A percentile compares a stretch with the other conserved stretches of the same genome.
phyloP scores from a whole-genome alignment of 2,329 filamentous ascomycete genomes.

The Parastagonospora nodorum region DNA sequence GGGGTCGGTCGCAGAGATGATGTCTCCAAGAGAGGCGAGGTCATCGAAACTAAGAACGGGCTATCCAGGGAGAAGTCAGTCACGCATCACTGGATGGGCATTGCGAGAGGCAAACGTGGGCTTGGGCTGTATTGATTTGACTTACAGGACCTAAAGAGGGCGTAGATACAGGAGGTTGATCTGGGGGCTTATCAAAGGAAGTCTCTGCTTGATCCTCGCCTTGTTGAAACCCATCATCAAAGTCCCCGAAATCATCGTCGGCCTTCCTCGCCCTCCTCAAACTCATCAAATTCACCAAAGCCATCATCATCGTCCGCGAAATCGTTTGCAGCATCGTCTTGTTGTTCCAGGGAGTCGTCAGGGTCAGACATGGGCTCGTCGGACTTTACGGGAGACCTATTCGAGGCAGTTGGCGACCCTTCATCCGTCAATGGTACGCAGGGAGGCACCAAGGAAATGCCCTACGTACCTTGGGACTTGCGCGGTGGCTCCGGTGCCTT shows the following conservation, averaged over 20 bases:
- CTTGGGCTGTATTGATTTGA: slow-evolving; percentile 43
- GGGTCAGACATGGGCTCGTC: slow-evolving; percentile 25
- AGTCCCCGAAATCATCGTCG: slow-evolving; percentile 58
- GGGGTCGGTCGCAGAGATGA: slow-evolving; percentile 64
- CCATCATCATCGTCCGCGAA: slow-evolving; percentile 53
- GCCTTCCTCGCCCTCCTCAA: slow-evolving; percentile 57
- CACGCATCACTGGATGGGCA: slow-evolving; percentile 29
- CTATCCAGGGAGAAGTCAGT: slow-evolving; percentile 50
- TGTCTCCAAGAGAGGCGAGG: slow-evolving; percentile 63
- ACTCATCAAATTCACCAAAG: slow-evolving; percentile 66
- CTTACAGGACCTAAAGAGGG: slow-evolving; percentile 56
- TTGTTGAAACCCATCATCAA: slow-evolving; percentile 54
- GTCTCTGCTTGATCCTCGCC: slow-evolving; percentile 45
- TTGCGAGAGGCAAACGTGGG: slow-evolving; percentile 39
- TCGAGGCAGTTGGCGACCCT: slow-evolving; percentile 61
- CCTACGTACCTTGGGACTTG: slow-evolving; percentile 62
- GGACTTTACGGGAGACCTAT: slow-evolving; percentile 55
- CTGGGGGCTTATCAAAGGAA: slow-evolving; percentile 46
- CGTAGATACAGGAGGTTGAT: slow-evolving; percentile 47
- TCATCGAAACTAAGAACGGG: slow-evolving; percentile 71
- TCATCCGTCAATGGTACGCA: slow-evolving; percentile 65
- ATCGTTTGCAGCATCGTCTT: slow-evolving; percentile 16
- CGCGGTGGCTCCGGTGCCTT: slow-evolving; percentile 52
- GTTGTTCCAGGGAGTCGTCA: slow-evolving; percentile 12
- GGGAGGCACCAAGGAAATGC: slow-evolving; percentile 47